Conservation (phyloP, 2,329 filamentous ascomycete species). For the Aspergillus spinulosporus region DNA sequence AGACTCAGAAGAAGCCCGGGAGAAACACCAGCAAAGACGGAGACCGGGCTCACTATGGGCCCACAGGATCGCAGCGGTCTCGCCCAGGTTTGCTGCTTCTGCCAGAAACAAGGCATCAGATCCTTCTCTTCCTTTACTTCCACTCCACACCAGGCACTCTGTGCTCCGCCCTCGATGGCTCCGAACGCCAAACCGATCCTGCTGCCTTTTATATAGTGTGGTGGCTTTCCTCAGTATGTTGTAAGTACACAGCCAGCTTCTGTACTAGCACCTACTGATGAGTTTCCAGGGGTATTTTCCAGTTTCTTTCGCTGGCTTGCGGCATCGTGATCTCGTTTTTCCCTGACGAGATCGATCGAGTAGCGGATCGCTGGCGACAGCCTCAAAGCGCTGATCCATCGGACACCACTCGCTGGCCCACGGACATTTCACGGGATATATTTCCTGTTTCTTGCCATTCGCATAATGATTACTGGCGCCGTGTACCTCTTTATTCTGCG, state of each 20-base stretch:
- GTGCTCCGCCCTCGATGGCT: slow-evolving; percentile 19
- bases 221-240: slow-evolving; percentile 36
- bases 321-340: slow-evolving; percentile 44
- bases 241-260: slow-evolving; percentile 25
- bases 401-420: slow-evolving; percentile 45
- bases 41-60: slow-evolving; percentile 12
- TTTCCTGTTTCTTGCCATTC: slow-evolving; percentile 55
- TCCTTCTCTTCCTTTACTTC: slow-evolving; percentile 16
- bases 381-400: slow-evolving; percentile 39
- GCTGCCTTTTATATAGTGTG: slow-evolving; percentile 23
- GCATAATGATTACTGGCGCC: slow-evolving; percentile 62
- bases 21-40: neutral
- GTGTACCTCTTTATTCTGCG: slow-evolving; percentile 56
- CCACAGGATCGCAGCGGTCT: slow-evolving; percentile 14
- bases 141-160: neutral
- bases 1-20: slow-evolving; percentile 5
- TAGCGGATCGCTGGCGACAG: slow-evolving; percentile 43
- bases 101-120: slow-evolving; percentile 1
- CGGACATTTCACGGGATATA: slow-evolving; percentile 53
- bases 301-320: slow-evolving; percentile 41
- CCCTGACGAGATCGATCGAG: slow-evolving; percentile 43
- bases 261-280: neutral
- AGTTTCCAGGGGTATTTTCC: slow-evolving; percentile 39
- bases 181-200: slow-evolving; percentile 18
- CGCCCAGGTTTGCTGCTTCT: slow-evolving; percentile 12